Evolutionary conservation across 805 yeast genomes (phyloP), one percentile per base, ranked within the genome.

Genomic region (Teunomyces kruisii): DNA sequence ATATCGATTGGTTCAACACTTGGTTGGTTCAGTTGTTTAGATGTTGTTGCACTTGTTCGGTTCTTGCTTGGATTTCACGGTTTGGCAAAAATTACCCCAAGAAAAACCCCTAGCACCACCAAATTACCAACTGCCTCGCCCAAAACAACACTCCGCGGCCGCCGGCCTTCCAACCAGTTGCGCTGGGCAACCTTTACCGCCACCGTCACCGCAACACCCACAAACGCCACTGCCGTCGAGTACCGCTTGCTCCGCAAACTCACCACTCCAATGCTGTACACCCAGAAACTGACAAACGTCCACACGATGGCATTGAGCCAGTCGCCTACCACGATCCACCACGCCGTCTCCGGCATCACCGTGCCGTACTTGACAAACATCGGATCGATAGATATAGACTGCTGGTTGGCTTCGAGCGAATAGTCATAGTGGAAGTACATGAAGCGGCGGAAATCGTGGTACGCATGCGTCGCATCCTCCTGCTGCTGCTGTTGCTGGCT

Each of bases 351-450:
- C 3, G 50, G 39, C 9, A 47, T 32, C 24, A 62, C 37, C 8
- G 48, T 40, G 9, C 59, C 60, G 43, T 52, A 62, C 32, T 47
- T 46, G 36, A 50, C 55, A 50, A 62, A 65, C 24, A 52, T 40
- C 6, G 66, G 65, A 48, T 64, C 68, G 31, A 56, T 52, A 15
- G 46, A 41, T 24, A 61, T 38, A 32, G 47, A 44, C 31, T 54
- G 58, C 22, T 53, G 44, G 39, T 55, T 55, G 13, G 52, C 45
- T 6, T 58, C 61, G 36, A 60, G 52, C 9, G 55, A 48, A 40
- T 53, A 54, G 46, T 52, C 62, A 27, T 54, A 53, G 44, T 63
- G 65, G 30, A 56, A 53, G 24, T 50, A 50, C 12, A 53, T 47
- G 32, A 52, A 52, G 33, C 33, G 44, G 42, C 47, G 30, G 44